Evolutionary conservation across 148 eudicot species (phyloP), one percentile per base, ranked within the genome.

Genomic region (Arbutus unedo): DNA sequence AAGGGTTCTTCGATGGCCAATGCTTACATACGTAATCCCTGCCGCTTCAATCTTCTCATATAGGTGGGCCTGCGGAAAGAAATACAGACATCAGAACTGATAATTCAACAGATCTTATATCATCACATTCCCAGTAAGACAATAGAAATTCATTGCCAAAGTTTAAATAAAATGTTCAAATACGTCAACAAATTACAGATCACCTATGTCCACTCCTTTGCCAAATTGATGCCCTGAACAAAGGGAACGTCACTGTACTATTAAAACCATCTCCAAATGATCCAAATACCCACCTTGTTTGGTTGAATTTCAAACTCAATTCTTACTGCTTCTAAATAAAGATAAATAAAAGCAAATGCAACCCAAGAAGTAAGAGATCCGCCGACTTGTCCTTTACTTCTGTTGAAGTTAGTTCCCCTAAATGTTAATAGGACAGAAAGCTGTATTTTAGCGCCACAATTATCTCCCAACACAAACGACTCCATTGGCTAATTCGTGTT

Each of bases 1-100:
- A 77, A 94, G 89, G 44, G 94, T 89, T 67, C 89, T 89, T 67
- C 97, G 84, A 60, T 96, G 99, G 84, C 98, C 99, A 78, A 96
- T 82, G 84, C 98, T 93, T 78, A 96, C 82, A 31, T 90, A 94
- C 2, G 98, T 94, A 55, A 93, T 88, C 64, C 98, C 95, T 68
- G 95, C 93, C 71, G 90, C 92, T 86, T 91, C 91, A 38, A 96
- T 89, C 78, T 86, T 85, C 54, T 85, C 45, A 82, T 96, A 94
- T 68, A 93, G 87, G 91, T 91, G 94, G 48, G 91, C 90, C 98
- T 96, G 90, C 74, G 82, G 5, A 89, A 47, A 85, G 56, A 89
- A 88, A 64, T 38, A 66, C 38, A 8, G 4, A 19, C 15, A 79
- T 15, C 51, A 45, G 48, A 45, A 73, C 76, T 15, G 5, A 73